These are phyloP conservation scores for Candida namnaoensis DNA, from an alignment of 805 yeast genomes.

Conservation along the genomic window DNA sequence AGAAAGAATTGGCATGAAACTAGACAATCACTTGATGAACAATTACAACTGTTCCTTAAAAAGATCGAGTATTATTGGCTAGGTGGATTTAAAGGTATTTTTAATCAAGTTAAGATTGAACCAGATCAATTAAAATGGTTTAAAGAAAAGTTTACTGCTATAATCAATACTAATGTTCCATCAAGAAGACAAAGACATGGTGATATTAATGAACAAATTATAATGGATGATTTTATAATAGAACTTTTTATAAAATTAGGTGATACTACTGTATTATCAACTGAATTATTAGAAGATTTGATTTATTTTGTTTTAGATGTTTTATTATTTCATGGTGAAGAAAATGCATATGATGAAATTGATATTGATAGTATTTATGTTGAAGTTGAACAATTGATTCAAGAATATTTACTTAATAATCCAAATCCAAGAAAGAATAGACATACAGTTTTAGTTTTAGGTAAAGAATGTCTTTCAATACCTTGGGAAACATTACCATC, in stretches of 20 bases:
- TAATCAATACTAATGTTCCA: constrained; percentile 39
- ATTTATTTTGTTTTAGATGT: constrained; percentile 54
- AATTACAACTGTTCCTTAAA: constrained; percentile 42
- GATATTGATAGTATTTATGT: constrained; percentile 47
- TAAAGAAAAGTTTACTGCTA: constrained; percentile 24
- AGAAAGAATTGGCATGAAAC: constrained; percentile 73
- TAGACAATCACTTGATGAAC: constrained; percentile 52
- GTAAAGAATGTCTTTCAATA: constrained; percentile 52
- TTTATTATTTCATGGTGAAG: constrained; percentile 53
- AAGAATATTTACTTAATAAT: constrained; percentile 16
- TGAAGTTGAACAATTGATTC: constrained; percentile 40
- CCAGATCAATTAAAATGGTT: constrained; percentile 21
- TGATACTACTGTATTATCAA: constrained; percentile 20
- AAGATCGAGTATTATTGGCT: constrained; percentile 62
- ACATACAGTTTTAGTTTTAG: constrained; percentile 66
- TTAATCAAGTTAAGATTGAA: constrained; percentile 28
- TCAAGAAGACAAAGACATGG: constrained; percentile 34
- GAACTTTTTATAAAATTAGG: constrained; percentile 44
- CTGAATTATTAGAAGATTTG: constrained; percentile 50
- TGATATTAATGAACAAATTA: constrained; percentile 15
- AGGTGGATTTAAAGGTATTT: constrained; percentile 66
- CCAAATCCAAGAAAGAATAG: constrained; percentile 11
- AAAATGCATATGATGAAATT: constrained; percentile 56
- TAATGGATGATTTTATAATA: constrained; percentile 36
- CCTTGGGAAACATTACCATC: constrained; percentile 88